phyloP scores from a whole-genome alignment of 2,329 filamentous ascomycete genomes.

The Chaetomium sp. region DNA sequence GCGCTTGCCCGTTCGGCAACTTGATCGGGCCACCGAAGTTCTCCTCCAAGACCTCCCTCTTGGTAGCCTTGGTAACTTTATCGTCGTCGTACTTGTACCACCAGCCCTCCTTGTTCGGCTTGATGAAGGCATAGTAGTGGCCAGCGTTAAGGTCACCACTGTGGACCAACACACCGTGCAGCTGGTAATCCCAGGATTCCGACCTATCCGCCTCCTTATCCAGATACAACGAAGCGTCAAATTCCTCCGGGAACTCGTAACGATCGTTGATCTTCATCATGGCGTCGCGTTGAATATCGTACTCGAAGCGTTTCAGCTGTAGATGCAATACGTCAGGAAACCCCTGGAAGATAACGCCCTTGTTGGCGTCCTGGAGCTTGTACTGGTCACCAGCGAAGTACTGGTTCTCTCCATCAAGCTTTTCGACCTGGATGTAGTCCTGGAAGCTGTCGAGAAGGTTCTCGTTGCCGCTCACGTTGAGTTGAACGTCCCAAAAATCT shows the following conservation, averaged over 20 bases:
- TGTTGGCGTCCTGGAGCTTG: constrained; percentile 92
- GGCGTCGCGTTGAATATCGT: constrained; percentile 89
- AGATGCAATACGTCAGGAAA: constrained; percentile 93
- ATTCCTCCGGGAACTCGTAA: constrained; percentile 80
- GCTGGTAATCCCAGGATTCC: constrained; percentile 83
- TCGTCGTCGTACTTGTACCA: constrained; percentile 99
- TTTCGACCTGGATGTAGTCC: constrained; percentile 95
- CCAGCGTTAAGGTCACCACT: constrained; percentile 95
- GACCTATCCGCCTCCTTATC: constrained; percentile 79
- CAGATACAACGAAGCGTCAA: constrained; percentile 81
- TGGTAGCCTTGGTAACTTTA: constrained; percentile 88
- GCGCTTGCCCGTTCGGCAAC: constrained; percentile 40
- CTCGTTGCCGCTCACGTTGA: constrained; percentile 93
- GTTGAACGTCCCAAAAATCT: constrained; percentile 98
- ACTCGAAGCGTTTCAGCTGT: constrained; percentile 95
- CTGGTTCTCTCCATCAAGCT: constrained; percentile 96
- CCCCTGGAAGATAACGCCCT: constrained; percentile 93
- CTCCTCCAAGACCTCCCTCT: constrained; percentile 87
- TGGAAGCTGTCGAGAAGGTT: constrained; percentile 90
- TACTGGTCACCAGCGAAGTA: constrained; percentile 87
- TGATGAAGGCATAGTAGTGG: constrained; percentile 96
- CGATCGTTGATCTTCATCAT: constrained; percentile 99
- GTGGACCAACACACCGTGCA: constrained; percentile 93
- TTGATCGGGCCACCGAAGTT: constrained; percentile 90
- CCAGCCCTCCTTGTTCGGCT: constrained; percentile 84